phyloP scores from a whole-genome alignment of 495 filamentous ascomycete genomes.

The Tuber umbilicatum region DNA sequence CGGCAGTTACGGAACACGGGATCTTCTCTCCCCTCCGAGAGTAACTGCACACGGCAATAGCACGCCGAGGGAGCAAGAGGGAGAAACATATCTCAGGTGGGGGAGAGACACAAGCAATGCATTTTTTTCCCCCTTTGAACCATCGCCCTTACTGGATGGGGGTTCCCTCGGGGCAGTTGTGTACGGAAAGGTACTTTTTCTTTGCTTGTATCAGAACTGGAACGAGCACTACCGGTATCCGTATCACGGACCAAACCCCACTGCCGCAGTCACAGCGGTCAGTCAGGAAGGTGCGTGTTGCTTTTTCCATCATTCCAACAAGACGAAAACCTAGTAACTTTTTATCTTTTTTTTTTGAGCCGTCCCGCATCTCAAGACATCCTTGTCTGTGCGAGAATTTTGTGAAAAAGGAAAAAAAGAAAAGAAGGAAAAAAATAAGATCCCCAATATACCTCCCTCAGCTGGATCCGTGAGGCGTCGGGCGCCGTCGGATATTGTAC shows the following conservation, averaged over 20 bases:
- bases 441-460: not conserved
- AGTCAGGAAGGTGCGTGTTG: not conserved
- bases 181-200: not conserved
- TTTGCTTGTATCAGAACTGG: not conserved
- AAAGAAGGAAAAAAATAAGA: not conserved
- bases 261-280: not conserved
- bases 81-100: not conserved
- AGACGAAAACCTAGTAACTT: not conserved
- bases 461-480: constrained; percentile 4
- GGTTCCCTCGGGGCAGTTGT: not conserved
- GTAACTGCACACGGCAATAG: not conserved
- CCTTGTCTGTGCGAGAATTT: constrained; percentile 4
- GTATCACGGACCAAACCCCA: not conserved
- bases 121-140: not conserved
- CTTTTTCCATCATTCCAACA: constrained; percentile 1
- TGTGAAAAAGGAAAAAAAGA: not conserved
- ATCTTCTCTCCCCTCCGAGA: not conserved
- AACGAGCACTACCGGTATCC: not conserved
- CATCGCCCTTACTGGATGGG: not conserved
- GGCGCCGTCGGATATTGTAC: not conserved
- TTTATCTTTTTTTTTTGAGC: not conserved
- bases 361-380: not conserved
- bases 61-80: not conserved
- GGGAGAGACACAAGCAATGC: not conserved
- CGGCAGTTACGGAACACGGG: not conserved